phyloP scores from a whole-genome alignment of 1,284 basidiomycete genomes.

The Coriolopsis trogii region DNA sequence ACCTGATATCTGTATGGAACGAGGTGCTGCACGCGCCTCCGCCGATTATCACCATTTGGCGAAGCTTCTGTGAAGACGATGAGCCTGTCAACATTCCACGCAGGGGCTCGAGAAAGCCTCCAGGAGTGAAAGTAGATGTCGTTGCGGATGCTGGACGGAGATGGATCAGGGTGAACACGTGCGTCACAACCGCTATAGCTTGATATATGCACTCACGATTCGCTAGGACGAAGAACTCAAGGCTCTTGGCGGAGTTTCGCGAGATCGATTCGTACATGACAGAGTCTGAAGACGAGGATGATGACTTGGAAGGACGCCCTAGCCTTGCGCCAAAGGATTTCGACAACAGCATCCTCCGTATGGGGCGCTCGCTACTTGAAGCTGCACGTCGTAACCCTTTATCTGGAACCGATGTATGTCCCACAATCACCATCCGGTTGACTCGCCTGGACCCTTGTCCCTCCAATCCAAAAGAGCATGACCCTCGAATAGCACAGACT shows the following conservation, averaged over 20 bases:
- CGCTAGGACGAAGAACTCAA: slow-evolving; percentile 70
- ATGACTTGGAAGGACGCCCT: slow-evolving; percentile 36
- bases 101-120: slow-evolving; percentile 36
- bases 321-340: slow-evolving; percentile 53
- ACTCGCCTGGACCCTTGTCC: slow-evolving; percentile 66
- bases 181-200: slow-evolving; percentile 35
- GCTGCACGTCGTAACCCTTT: slow-evolving; percentile 60
- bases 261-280: slow-evolving; percentile 83
- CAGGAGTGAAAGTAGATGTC: slow-evolving; percentile 75
- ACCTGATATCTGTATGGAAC: slow-evolving; percentile 78
- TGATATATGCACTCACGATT: not conserved
- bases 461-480: slow-evolving; percentile 37
- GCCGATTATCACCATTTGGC: slow-evolving; percentile 63
- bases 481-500: slow-evolving; percentile 67
- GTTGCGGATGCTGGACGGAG: slow-evolving; percentile 71
- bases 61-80: slow-evolving; percentile 42
- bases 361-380: slow-evolving; percentile 61
- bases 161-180: slow-evolving; percentile 90
- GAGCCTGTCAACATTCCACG: slow-evolving; percentile 23
- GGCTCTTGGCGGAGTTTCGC: slow-evolving; percentile 76
- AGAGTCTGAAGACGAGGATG: slow-evolving; percentile 58
- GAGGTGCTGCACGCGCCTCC: slow-evolving; percentile 62
- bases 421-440: slow-evolving; percentile 62
- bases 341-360: slow-evolving; percentile 72
- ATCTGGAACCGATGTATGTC: slow-evolving; percentile 31